phyloP scores from a whole-genome alignment of 257 asterid genomes.

The Prunella vulgaris region DNA sequence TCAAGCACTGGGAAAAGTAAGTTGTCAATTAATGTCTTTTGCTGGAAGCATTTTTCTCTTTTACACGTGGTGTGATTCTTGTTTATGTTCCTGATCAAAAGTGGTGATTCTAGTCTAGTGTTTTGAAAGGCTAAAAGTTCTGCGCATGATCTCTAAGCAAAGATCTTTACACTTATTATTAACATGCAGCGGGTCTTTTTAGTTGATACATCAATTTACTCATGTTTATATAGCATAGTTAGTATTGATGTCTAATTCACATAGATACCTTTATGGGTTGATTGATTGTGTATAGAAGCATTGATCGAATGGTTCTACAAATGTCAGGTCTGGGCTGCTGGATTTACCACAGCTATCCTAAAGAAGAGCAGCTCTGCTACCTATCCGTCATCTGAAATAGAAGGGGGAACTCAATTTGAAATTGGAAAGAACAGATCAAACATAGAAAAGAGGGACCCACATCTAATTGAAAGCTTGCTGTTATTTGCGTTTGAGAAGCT shows the following conservation, averaged over 20 bases:
- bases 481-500: slow-evolving; percentile 62
- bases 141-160: not conserved
- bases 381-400: slow-evolving; percentile 36
- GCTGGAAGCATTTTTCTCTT: not conserved
- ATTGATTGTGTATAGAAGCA: slow-evolving; percentile 6
- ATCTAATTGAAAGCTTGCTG: slow-evolving; percentile 43
- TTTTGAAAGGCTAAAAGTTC: not conserved
- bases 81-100: slow-evolving; percentile 6
- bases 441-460: slow-evolving; percentile 35
- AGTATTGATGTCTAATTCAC: not conserved
- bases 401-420: slow-evolving; percentile 32
- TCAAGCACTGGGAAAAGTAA: not conserved
- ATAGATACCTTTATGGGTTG: not conserved
- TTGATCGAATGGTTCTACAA: slow-evolving; percentile 1
- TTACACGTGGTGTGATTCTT: not conserved
- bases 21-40: not conserved
- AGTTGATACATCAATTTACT: not conserved
- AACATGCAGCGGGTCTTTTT: not conserved
- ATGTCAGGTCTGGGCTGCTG: slow-evolving; percentile 95
- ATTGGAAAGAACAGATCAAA: slow-evolving; percentile 24
- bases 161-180: slow-evolving; percentile 7
- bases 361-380: slow-evolving; percentile 65
- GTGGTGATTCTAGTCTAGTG: slow-evolving; percentile 7
- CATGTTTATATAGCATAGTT: not conserved
- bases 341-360: slow-evolving; percentile 74